These are phyloP conservation scores for Quercus tomentella DNA, from an alignment of 331 rosid species.

Conservation along the genomic window DNA sequence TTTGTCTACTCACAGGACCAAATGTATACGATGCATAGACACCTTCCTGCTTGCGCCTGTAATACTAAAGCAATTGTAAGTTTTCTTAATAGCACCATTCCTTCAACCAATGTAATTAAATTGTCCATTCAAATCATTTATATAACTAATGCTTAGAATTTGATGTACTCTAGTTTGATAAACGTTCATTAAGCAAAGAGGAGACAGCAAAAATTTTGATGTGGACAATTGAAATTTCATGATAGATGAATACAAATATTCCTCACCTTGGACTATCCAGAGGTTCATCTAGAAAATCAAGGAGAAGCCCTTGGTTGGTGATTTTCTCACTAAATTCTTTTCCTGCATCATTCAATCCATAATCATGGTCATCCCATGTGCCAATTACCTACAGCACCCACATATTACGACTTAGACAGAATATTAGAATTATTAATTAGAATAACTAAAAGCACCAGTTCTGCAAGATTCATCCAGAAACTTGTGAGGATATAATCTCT, in stretches of 20 bases:
- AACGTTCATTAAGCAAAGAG: not conserved
- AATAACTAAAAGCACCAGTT: not conserved
- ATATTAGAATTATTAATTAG: not conserved
- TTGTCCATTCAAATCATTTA: not conserved
- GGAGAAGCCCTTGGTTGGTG: slow-evolving; percentile 70
- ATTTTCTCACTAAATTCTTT: slow-evolving; percentile 57
- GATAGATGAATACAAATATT: slow-evolving; percentile 12
- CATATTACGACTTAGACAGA: slow-evolving; percentile 22
- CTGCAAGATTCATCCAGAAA: slow-evolving; percentile 3
- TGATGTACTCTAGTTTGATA: not conserved
- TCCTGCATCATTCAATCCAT: slow-evolving; percentile 82
- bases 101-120: not conserved
- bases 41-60: slow-evolving; percentile 76
- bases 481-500: slow-evolving; percentile 3
- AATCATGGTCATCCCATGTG: slow-evolving; percentile 91
- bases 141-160: not conserved
- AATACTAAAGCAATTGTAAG: slow-evolving; percentile 26
- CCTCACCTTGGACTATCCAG: slow-evolving; percentile 66
- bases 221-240: not conserved
- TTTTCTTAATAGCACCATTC: not conserved
- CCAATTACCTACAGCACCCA: slow-evolving; percentile 63
- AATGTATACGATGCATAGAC: slow-evolving; percentile 66
- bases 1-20: slow-evolving; percentile 62
- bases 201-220: not conserved
- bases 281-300: slow-evolving; percentile 83